Evolutionary conservation across 139 green algal genomes (phyloP).

Genomic region (Coccomyxa sp.): DNA sequence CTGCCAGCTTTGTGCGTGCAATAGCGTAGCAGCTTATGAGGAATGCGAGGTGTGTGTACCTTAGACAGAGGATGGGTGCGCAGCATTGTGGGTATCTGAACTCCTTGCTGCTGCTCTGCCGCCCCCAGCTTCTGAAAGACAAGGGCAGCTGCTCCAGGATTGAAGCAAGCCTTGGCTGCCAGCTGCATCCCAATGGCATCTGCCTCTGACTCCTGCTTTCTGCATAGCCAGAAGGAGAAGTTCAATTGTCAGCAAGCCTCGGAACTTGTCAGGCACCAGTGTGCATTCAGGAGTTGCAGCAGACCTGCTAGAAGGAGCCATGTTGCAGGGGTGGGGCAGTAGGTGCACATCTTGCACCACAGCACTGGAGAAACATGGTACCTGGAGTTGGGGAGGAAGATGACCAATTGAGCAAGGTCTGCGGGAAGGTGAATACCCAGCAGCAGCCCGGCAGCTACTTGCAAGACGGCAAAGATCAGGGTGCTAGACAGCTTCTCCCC

Average conservation of each 20-base stretch:
- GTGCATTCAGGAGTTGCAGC: no score
- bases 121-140: constrained; percentile 37
- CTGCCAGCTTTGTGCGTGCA: no score
- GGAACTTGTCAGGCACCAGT: no score
- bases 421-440: constrained; percentile 46
- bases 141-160: constrained; percentile 31
- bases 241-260: no score
- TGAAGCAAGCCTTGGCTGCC: constrained; percentile 67
- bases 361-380: no score
- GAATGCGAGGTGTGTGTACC: no score
- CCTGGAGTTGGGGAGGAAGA: constrained; percentile 63
- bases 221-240: no score
- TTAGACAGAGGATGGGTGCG: constrained; percentile 71
- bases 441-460: constrained; percentile 20
- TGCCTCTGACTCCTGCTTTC: constrained; percentile 70
- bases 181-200: constrained; percentile 75
- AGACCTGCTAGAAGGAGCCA: no score
- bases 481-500: constrained; percentile 19
- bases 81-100: constrained; percentile 50
- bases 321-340: neutral
- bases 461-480: neutral
- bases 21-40: no score
- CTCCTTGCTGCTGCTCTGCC: constrained; percentile 16
- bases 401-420: constrained; percentile 25
- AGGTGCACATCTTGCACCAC: no score